Evolutionary conservation across 2,329 filamentous ascomycete species (phyloP).

Genomic region (Sclerotinia spermophila): DNA sequence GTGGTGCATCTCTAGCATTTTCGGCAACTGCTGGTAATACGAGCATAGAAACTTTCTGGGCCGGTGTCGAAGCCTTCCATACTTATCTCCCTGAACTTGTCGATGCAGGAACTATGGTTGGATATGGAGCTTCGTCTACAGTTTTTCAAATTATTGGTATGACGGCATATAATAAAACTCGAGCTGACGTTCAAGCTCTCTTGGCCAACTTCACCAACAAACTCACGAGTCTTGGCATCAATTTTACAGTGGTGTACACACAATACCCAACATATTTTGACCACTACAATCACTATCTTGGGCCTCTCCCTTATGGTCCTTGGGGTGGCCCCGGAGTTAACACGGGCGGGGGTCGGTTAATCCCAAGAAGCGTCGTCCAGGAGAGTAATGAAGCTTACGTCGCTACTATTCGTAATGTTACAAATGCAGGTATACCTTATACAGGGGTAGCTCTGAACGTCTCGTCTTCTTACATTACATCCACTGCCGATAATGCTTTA

Average conservation of each 20-base stretch:
- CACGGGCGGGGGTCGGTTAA: slow-evolving; percentile 44
- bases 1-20: slow-evolving; percentile 46
- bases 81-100: slow-evolving; percentile 44
- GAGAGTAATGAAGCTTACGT: slow-evolving; percentile 28
- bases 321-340: slow-evolving; percentile 19
- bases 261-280: slow-evolving; percentile 32
- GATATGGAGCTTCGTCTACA: slow-evolving; percentile 47
- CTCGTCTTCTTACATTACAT: slow-evolving; percentile 21
- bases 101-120: slow-evolving; percentile 47
- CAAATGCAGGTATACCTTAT: slow-evolving; percentile 35
- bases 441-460: slow-evolving; percentile 39
- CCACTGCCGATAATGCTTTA: slow-evolving; percentile 37
- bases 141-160: slow-evolving; percentile 47
- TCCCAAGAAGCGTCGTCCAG: slow-evolving; percentile 39
- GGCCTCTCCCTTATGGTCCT: slow-evolving; percentile 34
- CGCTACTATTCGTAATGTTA: slow-evolving; percentile 36
- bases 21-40: slow-evolving; percentile 31
- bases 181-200: slow-evolving; percentile 42
- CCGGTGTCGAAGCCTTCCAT: slow-evolving; percentile 47
- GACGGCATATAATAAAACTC: slow-evolving; percentile 46
- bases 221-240: slow-evolving; percentile 40
- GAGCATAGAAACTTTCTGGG: slow-evolving; percentile 45
- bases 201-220: slow-evolving; percentile 45
- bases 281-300: slow-evolving; percentile 35
- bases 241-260: slow-evolving; percentile 31